These are phyloP conservation scores for Clarireedia hainanense DNA, from an alignment of 2,329 filamentous ascomycete genomes.

Conservation along the genomic window DNA sequence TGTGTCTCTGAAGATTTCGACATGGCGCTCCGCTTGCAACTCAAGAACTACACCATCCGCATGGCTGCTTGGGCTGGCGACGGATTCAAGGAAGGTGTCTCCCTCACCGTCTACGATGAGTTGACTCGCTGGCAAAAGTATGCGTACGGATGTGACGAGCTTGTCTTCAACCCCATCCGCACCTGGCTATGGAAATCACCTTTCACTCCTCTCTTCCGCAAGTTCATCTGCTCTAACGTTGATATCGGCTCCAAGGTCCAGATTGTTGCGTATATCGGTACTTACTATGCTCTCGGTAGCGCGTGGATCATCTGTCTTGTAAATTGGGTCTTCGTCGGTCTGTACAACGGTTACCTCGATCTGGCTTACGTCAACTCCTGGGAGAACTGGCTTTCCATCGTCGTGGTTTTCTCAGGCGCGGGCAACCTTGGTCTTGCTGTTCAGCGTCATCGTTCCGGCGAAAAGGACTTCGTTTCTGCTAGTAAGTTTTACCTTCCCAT, in stretches of 20 bases:
- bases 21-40: constrained; percentile 64
- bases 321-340: constrained; percentile 66
- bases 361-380: constrained; percentile 61
- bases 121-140: constrained; percentile 67
- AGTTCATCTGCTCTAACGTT: constrained; percentile 53
- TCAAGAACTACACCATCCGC: constrained; percentile 59
- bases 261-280: constrained; percentile 61
- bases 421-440: constrained; percentile 42
- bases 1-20: constrained; percentile 75
- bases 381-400: constrained; percentile 54
- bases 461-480: constrained; percentile 42
- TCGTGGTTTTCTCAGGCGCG: constrained; percentile 55
- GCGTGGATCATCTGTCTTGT: constrained; percentile 56
- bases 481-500: neutral
- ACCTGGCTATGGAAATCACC: constrained; percentile 54
- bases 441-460: constrained; percentile 54
- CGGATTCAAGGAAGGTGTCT: constrained; percentile 67
- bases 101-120: constrained; percentile 65
- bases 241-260: constrained; percentile 59
- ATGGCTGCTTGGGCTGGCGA: constrained; percentile 60
- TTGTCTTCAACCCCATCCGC: constrained; percentile 59
- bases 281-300: constrained; percentile 55
- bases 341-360: constrained; percentile 59
- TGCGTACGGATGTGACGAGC: constrained; percentile 61
- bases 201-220: constrained; percentile 55